These are phyloP conservation scores for Claviceps quebecensis DNA, from an alignment of 2,329 filamentous ascomycete genomes.

Conservation along the genomic window DNA sequence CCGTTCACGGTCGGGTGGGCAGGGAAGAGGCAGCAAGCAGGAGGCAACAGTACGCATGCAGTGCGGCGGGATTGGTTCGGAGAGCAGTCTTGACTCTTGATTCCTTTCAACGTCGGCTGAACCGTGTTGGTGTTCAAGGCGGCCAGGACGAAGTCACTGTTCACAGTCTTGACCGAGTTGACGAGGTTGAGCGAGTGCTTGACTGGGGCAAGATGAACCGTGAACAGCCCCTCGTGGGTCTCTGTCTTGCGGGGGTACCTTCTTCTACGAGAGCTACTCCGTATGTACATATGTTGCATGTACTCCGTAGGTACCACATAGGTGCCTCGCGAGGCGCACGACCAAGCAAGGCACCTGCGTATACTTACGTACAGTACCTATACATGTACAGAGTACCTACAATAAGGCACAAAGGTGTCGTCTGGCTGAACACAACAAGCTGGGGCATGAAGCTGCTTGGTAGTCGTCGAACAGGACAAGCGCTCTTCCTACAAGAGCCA, in stretches of 20 bases:
- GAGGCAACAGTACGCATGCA: background rate
- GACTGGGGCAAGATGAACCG: background rate
- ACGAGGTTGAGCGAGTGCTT: background rate
- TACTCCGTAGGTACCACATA: no score
- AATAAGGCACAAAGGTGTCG: no score
- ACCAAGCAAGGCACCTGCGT: no score
- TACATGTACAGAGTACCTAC: no score
- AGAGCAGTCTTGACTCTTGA: background rate
- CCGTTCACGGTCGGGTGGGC: background rate
- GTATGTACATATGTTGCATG: no score
- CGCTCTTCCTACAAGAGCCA: no score
- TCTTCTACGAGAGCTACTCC: background rate
- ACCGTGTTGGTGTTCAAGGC: background rate
- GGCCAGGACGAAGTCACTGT: background rate
- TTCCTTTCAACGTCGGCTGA: background rate
- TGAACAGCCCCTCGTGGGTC: background rate
- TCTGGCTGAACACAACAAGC: no score
- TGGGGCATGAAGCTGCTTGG: no score
- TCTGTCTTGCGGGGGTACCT: background rate
- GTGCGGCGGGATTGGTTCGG: background rate
- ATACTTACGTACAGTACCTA: no score
- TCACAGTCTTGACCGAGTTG: background rate
- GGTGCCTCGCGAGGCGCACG: no score
- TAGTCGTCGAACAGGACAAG: no score
- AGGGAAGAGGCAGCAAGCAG: background rate